Evolutionary conservation across 805 yeast species (phyloP), one percentile per base, ranked within the genome.

Genomic region (Cyberlindnera americana): DNA sequence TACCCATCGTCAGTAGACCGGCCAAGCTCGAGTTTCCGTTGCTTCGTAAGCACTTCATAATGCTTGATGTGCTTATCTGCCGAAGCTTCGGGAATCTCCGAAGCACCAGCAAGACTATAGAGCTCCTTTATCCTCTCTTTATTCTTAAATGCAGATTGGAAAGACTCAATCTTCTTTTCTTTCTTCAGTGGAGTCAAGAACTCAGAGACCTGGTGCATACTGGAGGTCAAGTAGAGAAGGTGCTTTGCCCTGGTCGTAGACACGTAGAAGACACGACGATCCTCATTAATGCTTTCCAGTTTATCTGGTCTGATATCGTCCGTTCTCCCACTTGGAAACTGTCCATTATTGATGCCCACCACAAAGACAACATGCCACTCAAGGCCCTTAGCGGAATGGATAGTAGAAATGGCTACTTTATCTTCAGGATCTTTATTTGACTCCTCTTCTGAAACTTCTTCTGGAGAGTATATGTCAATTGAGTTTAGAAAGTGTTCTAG

Each of bases 331-430:
- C 81, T 76, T 0, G 95, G 95, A 11, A 86, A 62, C 12, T 75
- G 59, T 1, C 83, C 82, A 33, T 83, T 86, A 23, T 74, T 67
- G 14, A 85, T 62, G 0, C 86, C 83, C 0, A 95, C 88, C 11
- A 87, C 74, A 55, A 87, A 86, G 0, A 91, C 97, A 12, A 86
- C 77, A 0, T 95, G 91, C 97, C 98, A 91, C 57, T 91, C 99
- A 2, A 90, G 67, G 1, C 99, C 99, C 58, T 91, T 91, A 2
- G 97, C 79, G 0, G 89, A 87, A 57, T 91, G 99, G 11, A 91
- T 83, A 0, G 98, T 93, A 0, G 95, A 83, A 0, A 91, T 62
- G 0, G 73, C 62, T 1, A 78, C 70, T n/a, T 50, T 52, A 1
- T 64, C 68, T 4, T 41, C 65, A 3, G 38, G 19, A n/a, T 30